Conservation (phyloP, 257 asterid species). For the Cruciata laevipes region DNA sequence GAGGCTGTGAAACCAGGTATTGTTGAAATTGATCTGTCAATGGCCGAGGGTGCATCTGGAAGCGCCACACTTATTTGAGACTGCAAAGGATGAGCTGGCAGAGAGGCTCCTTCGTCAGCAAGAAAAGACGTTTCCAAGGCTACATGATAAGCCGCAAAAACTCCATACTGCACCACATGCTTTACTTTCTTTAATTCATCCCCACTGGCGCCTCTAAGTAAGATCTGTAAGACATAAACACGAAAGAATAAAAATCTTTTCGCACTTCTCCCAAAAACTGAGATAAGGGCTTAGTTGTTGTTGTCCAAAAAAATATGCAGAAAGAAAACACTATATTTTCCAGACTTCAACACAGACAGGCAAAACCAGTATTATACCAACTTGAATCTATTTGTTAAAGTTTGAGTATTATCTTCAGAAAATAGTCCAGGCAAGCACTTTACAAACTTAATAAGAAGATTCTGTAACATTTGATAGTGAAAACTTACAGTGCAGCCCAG, state of each 20-base stretch:
- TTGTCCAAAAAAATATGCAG: background rate
- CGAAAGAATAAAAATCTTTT: conserved; percentile 7
- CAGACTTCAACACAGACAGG: background rate
- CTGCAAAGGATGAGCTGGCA: conserved; percentile 67
- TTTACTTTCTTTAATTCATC: conserved; percentile 94
- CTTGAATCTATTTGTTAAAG: background rate
- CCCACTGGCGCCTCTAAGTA: conserved; percentile 83
- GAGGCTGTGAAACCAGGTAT: conserved; percentile 55
- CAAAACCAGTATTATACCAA: too few species aligned
- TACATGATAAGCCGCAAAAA: conserved; percentile 95
- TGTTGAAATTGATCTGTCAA: conserved; percentile 71
- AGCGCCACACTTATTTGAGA: conserved; percentile 72
- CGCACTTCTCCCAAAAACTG: too few species aligned
- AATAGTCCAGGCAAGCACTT: background rate
- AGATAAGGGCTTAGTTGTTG: too few species aligned
- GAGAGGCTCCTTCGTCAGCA: conserved; percentile 97
- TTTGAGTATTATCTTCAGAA: background rate
- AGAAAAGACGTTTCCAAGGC: conserved; percentile 96
- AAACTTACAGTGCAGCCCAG: conserved; percentile 88
- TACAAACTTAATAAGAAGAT: conserved; percentile 11
- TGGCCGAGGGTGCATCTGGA: conserved; percentile 60
- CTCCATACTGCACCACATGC: conserved; percentile 86
- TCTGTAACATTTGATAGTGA: conserved; percentile 13
- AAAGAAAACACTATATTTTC: background rate
- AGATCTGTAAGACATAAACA: conserved; percentile 49